These are phyloP conservation scores for Moesziomyces parantarcticus DNA, from an alignment of 1,284 basidiomycete species.

Conservation along the genomic window DNA sequence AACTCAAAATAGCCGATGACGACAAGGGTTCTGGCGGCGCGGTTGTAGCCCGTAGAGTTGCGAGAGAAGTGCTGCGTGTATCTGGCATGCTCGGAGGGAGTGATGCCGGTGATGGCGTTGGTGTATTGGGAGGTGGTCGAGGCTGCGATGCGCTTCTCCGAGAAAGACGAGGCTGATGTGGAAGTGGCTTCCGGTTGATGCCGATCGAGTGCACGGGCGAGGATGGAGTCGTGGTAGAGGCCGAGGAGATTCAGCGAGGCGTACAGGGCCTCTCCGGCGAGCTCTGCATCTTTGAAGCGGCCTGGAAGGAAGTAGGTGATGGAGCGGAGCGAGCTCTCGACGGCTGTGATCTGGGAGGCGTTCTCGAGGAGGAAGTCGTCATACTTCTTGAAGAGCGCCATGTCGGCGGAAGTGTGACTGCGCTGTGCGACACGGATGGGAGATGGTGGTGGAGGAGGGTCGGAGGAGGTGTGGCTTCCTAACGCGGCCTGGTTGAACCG, in stretches of 20 bases:
- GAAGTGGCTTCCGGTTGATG: conserved; percentile 15
- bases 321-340: conserved; percentile 87
- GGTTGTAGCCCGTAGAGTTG: conserved; percentile 61
- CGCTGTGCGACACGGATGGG: not conserved
- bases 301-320: conserved; percentile 94
- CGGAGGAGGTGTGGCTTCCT: too few species aligned
- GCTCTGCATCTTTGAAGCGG: conserved; percentile 93
- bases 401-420: conserved; percentile 9
- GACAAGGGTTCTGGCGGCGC: conserved; percentile 62
- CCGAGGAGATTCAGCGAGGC: conserved; percentile 69
- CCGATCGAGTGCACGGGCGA: conserved; percentile 61
- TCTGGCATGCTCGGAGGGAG: conserved; percentile 68
- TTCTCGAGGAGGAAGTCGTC: conserved; percentile 64
- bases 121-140: not conserved
- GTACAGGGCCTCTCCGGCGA: conserved; percentile 70
- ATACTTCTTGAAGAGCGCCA: conserved; percentile 60
- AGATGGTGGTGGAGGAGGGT: not conserved
- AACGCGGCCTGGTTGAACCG: not conserved
- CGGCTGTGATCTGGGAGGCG: conserved; percentile 74
- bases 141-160: conserved; percentile 9
- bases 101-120: conserved; percentile 18
- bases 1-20: conserved; percentile 67
- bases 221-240: conserved; percentile 70
- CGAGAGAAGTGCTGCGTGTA: conserved; percentile 68
- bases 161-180: not conserved